A percentile compares a stretch with the other conserved stretches of the same genome.
These are phyloP conservation scores for Bretziella fagacearum DNA, from an alignment of 2,329 filamentous ascomycete genomes.

Conservation along the genomic window DNA sequence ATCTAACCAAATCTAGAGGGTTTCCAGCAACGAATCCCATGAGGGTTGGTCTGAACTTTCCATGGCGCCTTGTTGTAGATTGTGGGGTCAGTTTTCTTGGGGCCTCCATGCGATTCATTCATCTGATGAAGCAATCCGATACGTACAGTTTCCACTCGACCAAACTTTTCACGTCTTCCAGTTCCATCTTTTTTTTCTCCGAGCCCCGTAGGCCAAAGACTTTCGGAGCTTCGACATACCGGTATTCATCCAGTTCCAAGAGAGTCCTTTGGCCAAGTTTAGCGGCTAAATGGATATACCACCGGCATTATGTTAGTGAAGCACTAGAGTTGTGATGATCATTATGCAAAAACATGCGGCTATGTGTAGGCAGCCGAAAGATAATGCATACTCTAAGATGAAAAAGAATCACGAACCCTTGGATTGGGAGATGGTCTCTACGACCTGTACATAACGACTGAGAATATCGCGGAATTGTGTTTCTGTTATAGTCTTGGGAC, in stretches of 20 bases:
- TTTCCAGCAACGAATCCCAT: conserved; percentile 48
- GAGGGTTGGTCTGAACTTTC: conserved; percentile 43
- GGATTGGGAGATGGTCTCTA: conserved; percentile 6
- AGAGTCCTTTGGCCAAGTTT: conserved; percentile 36
- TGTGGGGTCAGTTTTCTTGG: background rate
- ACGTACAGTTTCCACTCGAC: conserved; percentile 58
- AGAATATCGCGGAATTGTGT: conserved; percentile 6
- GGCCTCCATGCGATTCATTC: background rate
- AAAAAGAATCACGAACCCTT: conserved; percentile 6
- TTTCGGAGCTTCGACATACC: conserved; percentile 37
- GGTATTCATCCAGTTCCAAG: conserved; percentile 40
- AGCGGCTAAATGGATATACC: conserved; percentile 19
- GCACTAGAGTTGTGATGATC: background rate
- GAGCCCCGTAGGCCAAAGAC: conserved; percentile 24
- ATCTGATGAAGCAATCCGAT: background rate
- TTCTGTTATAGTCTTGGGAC: conserved; percentile 4
- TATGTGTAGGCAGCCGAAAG: background rate
- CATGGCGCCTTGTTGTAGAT: conserved; percentile 32
- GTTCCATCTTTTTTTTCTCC: conserved; percentile 28
- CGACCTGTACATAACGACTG: conserved; percentile 7
- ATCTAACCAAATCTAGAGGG: conserved; percentile 25
- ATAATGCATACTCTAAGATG: background rate
- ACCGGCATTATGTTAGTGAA: background rate
- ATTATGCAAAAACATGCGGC: background rate
- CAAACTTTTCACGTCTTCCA: conserved; percentile 41